phyloP scores from a whole-genome alignment of 495 filamentous ascomycete species.

The Lophiostoma macrostomum region DNA sequence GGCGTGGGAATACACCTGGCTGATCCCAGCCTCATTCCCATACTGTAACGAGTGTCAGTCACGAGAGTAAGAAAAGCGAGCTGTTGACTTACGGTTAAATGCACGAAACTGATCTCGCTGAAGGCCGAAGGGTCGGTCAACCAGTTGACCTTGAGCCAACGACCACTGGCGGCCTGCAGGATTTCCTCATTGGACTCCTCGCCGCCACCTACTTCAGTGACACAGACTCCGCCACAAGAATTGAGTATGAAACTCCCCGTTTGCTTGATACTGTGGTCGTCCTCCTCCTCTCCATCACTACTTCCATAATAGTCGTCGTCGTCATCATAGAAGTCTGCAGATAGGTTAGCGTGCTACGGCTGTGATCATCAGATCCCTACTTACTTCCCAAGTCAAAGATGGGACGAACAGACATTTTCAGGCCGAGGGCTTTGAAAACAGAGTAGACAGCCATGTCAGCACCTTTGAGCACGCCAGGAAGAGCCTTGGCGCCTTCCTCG shows the following conservation, averaged over 20 bases:
- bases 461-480: constrained; percentile 17
- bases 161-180: not conserved
- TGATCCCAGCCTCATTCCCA: constrained; percentile 10
- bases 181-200: not conserved
- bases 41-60: constrained; percentile 9
- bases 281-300: not conserved
- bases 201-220: not conserved
- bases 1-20: not conserved
- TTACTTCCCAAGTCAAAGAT: not conserved
- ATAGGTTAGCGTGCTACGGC: too few species aligned
- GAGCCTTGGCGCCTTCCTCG: not conserved
- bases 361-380: too few species aligned
- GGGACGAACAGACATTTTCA: constrained; percentile 7
- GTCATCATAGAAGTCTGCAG: not conserved
- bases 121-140: not conserved
- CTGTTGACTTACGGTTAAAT: constrained; percentile 8
- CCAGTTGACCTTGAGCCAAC: not conserved
- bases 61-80: not conserved
- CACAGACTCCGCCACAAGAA: not conserved
- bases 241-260: not conserved
- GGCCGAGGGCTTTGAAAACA: constrained; percentile 12
- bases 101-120: not conserved
- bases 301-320: not conserved
- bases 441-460: constrained; percentile 23
- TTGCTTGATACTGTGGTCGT: not conserved